Evolutionary conservation across 108 stramenopile genomes (phyloP), one percentile per base, ranked within the genome.

Genomic region (Parmales sp.): DNA sequence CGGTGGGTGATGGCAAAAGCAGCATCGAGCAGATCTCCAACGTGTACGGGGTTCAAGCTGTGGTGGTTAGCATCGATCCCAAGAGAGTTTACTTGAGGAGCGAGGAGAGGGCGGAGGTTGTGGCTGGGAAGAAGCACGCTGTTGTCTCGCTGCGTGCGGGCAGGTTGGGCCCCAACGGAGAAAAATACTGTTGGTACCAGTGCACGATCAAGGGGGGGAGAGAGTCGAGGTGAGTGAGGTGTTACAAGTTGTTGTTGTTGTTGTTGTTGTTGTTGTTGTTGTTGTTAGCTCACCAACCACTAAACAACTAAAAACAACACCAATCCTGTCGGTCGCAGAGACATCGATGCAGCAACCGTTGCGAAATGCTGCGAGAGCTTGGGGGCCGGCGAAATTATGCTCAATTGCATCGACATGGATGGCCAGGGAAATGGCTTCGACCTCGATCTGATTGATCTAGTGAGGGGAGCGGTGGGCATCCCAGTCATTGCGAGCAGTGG

Each of bases 331-430:
- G n/a, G n/a, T n/a, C n/a, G n/a, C n/a, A n/a, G 88, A 37, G 82
- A 92, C 54, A 94, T 99, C 68, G 92, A 92, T 60, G 96, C 96
- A 16, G 88, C 95, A 2, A 87, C 88, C 1, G 81, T 97, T 6
- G 91, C 89, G 20, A 81, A 84, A 69, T 79, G 90, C 37, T 75
- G 78, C 31, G 93, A 94, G 51, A 73, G 71, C 48, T 78, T 99
- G 4, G 98, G 98, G 38, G 98, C 96, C 5, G 98, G 98, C 19
- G 98, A 99, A 72, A 91, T 99, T 34, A 93, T 99, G 86, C 74
- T 99, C 44, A 99, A 99, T 74, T 97, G 95, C 67, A 95, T 99
- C 51, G 98, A 99, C 72, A 93, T 90, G 86, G 98, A 99, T 80
- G 98, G 98, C 38, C 94, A 97, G 79, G 81, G 92, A 63, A 84